These are phyloP conservation scores for Verticillium klebahnii DNA, from an alignment of 2,329 filamentous ascomycete species.

Conservation along the genomic window DNA sequence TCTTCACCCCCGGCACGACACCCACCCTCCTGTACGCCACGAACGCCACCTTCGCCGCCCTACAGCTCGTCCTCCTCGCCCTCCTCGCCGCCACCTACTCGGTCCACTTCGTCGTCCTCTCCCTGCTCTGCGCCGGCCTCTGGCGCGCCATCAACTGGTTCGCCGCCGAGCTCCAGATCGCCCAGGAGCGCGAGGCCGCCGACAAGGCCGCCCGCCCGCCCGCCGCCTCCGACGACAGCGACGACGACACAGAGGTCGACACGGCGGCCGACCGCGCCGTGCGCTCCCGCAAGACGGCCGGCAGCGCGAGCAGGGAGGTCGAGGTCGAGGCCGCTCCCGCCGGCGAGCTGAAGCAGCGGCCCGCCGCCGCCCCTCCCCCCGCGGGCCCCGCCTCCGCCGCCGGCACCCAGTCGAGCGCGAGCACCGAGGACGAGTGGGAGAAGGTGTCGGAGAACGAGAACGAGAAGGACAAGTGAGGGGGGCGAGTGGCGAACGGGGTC, in stretches of 20 bases:
- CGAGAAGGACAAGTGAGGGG: constrained; percentile 47
- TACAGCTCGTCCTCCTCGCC: constrained; percentile 72
- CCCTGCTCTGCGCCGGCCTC: constrained; percentile 70
- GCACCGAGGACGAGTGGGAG: constrained; percentile 97
- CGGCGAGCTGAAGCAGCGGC: constrained; percentile 38
- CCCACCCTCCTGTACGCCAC: constrained; percentile 84
- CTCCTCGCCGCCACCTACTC: constrained; percentile 80
- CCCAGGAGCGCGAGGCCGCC: constrained; percentile 34
- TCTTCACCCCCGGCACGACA: constrained; percentile 90
- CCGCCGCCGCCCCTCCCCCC: constrained; percentile 32
- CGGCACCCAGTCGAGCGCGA: constrained; percentile 53
- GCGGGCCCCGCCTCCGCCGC: constrained; percentile 21
- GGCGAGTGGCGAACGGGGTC: neutral
- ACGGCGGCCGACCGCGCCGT: constrained; percentile 8
- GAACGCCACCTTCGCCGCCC: constrained; percentile 80
- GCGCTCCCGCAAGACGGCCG: neutral
- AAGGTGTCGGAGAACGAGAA: constrained; percentile 75
- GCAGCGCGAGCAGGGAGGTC: constrained; percentile 34
- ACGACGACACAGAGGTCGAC: constrained; percentile 47
- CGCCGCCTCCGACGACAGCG: constrained; percentile 31
- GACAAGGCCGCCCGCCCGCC: constrained; percentile 28
- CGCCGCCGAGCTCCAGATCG: constrained; percentile 56
- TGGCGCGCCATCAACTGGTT: constrained; percentile 99
- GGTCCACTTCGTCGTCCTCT: constrained; percentile 83
- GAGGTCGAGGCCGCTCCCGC: constrained; percentile 29